A percentile compares a stretch with the other conserved stretches of the same genome.
These are phyloP conservation scores for Aspergillus sclerotiicarbonarius DNA, from an alignment of 495 filamentous ascomycete species.

Conservation along the genomic window DNA sequence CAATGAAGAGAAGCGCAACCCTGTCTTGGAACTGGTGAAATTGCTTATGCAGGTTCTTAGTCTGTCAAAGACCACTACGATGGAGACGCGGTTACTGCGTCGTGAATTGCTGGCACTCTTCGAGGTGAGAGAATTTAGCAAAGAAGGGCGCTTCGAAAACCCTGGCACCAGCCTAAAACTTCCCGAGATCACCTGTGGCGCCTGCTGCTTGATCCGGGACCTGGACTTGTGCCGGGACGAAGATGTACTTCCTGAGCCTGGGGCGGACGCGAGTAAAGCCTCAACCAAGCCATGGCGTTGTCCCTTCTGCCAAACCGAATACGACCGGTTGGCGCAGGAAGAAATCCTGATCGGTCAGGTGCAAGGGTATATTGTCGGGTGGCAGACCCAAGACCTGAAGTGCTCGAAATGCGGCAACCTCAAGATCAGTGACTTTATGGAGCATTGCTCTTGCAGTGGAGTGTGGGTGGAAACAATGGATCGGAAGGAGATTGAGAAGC, in stretches of 20 bases:
- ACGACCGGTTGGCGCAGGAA: constrained; percentile 74
- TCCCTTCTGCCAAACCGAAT: constrained; percentile 70
- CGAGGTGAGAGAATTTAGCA: constrained; percentile 90
- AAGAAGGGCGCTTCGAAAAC: constrained; percentile 82
- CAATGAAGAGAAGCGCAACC: constrained; percentile 61
- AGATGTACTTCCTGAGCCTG: constrained; percentile 63
- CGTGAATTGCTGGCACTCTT: constrained; percentile 88
- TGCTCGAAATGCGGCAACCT: constrained; percentile 57
- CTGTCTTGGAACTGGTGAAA: constrained; percentile 86
- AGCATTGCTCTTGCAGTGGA: constrained; percentile 92
- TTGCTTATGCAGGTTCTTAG: constrained; percentile 85
- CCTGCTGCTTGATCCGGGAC: constrained; percentile 84
- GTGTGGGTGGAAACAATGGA: constrained; percentile 72
- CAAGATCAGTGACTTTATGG: constrained; percentile 89
- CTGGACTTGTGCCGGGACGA: constrained; percentile 94
- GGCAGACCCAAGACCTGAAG: constrained; percentile 88
- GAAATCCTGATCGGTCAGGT: constrained; percentile 78
- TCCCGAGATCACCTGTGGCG: constrained; percentile 74
- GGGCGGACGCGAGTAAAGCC: constrained; percentile 32
- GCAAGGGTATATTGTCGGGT: constrained; percentile 70
- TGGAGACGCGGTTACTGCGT: constrained; percentile 81
- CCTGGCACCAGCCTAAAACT: constrained; percentile 74
- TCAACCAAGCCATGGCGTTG: constrained; percentile 68
- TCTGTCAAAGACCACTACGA: constrained; percentile 73
- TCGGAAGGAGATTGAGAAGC: constrained; percentile 63